Evolutionary conservation across 768 basidiomycete species (phyloP), one percentile per base, ranked within the genome.

Genomic region (Mycena olivaceomarginata): DNA sequence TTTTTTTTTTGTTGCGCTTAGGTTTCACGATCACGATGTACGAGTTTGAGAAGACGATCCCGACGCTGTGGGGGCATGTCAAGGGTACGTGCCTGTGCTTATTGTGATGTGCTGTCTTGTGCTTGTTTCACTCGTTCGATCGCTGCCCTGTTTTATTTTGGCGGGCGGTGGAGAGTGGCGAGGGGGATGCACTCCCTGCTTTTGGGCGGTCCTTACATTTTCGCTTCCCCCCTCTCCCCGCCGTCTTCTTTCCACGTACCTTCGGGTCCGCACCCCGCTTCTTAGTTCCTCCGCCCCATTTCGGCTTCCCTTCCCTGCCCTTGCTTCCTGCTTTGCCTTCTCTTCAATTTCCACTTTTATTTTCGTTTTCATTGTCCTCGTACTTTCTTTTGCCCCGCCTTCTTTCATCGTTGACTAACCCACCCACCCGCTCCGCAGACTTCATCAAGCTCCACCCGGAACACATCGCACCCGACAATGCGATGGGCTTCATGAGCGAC

Each of bases 11-110:
- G 31, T 31, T 31, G 16, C 20, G 4, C 40, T 1, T 79, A 90
- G 92, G 90, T 8, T 97, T 95, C 86, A 95, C 94, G 0, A 90
- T 96, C 53, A 91, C 93, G 0, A 87, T 96, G 76, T 94, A 92
- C 81, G 95, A 96, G 81, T 95, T 93, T 79, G 89, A 90, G 64
- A 91, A 91, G 68, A 96, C 95, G 4, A 95, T 96, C 45, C 91
- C 92, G 11, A 93, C 93, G 0, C 86, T 97, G 0, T 97, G 95
- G 95, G 83, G 89, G 5, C 87, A 91, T 15, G 93, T 94, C 45
- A 93, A 91, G 86, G 91, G 94, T 93, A 67, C 5, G 85, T 82
- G 94, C 92, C 67, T 2, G 84, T 81, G 4, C 16, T 66, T 31
- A 31, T 10, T 53, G 18, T 53, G 6, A 53, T 22, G 51, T n/a